Conservation (phyloP, 805 yeast genomes). For the Gaillardinia entomophila region DNA sequence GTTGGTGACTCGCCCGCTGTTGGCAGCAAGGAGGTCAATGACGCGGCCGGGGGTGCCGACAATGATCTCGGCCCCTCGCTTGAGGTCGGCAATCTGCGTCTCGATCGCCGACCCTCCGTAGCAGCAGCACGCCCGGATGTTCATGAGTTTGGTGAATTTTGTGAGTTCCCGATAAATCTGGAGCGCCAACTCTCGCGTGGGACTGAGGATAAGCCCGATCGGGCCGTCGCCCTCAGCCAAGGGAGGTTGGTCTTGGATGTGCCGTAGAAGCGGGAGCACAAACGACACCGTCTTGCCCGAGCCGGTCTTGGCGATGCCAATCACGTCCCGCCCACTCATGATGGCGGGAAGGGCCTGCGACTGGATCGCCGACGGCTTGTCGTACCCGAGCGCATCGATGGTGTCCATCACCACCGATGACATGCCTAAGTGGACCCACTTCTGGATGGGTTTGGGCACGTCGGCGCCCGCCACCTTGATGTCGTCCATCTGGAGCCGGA, state of each 20-base stretch:
- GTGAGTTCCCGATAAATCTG: slow-evolving; percentile 71
- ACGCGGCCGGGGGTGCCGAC: slow-evolving; percentile 96
- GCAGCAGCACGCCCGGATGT: slow-evolving; percentile 63
- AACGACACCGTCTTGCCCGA: slow-evolving; percentile 92
- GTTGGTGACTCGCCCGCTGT: slow-evolving; percentile 69
- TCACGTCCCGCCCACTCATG: slow-evolving; percentile 84
- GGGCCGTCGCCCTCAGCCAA: slow-evolving; percentile 61
- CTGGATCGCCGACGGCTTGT: slow-evolving; percentile 80
- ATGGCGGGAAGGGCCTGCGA: slow-evolving; percentile 86
- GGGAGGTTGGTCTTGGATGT: slow-evolving; percentile 67
- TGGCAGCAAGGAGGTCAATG: slow-evolving; percentile 81
- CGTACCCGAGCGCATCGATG: slow-evolving; percentile 48
- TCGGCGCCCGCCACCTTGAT: slow-evolving; percentile 57
- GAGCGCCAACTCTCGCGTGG: slow-evolving; percentile 86
- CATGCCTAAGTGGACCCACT: slow-evolving; percentile 81
- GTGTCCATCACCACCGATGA: slow-evolving; percentile 52
- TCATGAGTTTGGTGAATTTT: slow-evolving; percentile 48
- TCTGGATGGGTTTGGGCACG: slow-evolving; percentile 59
- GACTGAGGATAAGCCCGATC: slow-evolving; percentile 72
- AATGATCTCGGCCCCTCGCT: slow-evolving; percentile 70
- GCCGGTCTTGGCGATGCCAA: slow-evolving; percentile 95
- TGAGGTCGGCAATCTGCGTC: slow-evolving; percentile 72
- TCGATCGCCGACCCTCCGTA: slow-evolving; percentile 89
- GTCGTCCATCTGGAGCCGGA: slow-evolving; percentile 53
- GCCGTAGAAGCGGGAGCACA: slow-evolving; percentile 77